Conservation (phyloP, 805 yeast species). For the Ogataea chonburiensis region DNA sequence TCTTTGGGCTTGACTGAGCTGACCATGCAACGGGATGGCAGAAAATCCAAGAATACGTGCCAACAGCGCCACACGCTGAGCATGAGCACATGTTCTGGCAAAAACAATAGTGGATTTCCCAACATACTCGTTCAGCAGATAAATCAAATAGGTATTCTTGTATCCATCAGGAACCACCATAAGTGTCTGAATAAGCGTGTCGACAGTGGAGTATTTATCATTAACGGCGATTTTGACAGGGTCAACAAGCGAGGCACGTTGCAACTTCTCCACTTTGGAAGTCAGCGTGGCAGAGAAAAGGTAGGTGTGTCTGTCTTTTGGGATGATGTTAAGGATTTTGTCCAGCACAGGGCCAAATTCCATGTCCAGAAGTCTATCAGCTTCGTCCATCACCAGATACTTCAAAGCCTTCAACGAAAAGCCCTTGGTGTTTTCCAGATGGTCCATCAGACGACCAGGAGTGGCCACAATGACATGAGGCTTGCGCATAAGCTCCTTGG, state of each 20-base stretch:
- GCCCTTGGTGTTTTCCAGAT: slow-evolving; percentile 88
- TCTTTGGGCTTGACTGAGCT: slow-evolving; percentile 79
- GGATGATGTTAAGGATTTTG: slow-evolving; percentile 78
- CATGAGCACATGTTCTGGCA: slow-evolving; percentile 93
- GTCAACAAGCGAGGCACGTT: slow-evolving; percentile 82
- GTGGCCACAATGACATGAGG: slow-evolving; percentile 96
- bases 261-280: slow-evolving; percentile 89
- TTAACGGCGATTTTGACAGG: slow-evolving; percentile 93
- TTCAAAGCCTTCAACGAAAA: slow-evolving; percentile 76
- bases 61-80: slow-evolving; percentile 83
- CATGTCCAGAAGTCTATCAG: slow-evolving; percentile 92
- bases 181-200: slow-evolving; percentile 83
- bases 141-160: slow-evolving; percentile 83
- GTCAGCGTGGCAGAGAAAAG: slow-evolving; percentile 97
- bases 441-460: slow-evolving; percentile 87
- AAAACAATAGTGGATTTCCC: slow-evolving; percentile 90
- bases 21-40: slow-evolving; percentile 94
- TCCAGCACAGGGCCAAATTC: slow-evolving; percentile 95
- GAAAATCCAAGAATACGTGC: slow-evolving; percentile 80
- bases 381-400: slow-evolving; percentile 93
- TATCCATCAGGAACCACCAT: slow-evolving; percentile 91
- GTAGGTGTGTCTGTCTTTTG: slow-evolving; percentile 79
- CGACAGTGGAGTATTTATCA: slow-evolving; percentile 87
- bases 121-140: slow-evolving; percentile 72
- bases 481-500: slow-evolving; percentile 86